Conservation (phyloP, 805 yeast genomes). For the Hemisphaericaspora nanyangensis region DNA sequence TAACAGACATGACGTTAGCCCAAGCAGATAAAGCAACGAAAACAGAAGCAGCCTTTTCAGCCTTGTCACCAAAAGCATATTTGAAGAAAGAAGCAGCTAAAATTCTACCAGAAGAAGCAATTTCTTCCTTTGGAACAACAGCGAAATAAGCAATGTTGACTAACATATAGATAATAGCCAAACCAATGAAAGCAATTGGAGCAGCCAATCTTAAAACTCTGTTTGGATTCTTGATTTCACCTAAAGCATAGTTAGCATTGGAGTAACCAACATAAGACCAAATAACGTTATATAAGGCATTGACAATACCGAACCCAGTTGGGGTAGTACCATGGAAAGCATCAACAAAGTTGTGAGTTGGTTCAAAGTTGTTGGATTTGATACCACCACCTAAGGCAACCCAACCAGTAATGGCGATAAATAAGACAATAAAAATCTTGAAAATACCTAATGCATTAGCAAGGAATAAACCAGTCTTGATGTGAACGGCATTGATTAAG, state of each 20-base stretch:
- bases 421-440: conserved; percentile 65
- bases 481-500: conserved; percentile 55
- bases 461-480: conserved; percentile 62
- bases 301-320: conserved; percentile 65
- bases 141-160: conserved; percentile 79
- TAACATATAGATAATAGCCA: conserved; percentile 67
- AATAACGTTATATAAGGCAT: conserved; percentile 75
- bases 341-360: conserved; percentile 56
- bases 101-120: conserved; percentile 59
- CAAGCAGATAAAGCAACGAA: conserved; percentile 78
- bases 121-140: conserved; percentile 66
- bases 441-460: conserved; percentile 65
- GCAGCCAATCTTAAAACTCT: conserved; percentile 69
- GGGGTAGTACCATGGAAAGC: conserved; percentile 55
- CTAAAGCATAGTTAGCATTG: conserved; percentile 77
- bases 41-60: conserved; percentile 70
- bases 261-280: conserved; percentile 86
- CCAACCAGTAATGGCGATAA: conserved; percentile 78
- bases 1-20: conserved; percentile 79
- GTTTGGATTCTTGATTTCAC: conserved; percentile 73
- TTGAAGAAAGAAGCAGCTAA: conserved; percentile 75
- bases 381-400: conserved; percentile 74
- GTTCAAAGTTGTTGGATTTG: conserved; percentile 43
- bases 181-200: conserved; percentile 60
- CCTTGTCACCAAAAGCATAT: conserved; percentile 64